Conservation (phyloP, 2,329 filamentous ascomycete species). For the Parastagonospora nodorum region DNA sequence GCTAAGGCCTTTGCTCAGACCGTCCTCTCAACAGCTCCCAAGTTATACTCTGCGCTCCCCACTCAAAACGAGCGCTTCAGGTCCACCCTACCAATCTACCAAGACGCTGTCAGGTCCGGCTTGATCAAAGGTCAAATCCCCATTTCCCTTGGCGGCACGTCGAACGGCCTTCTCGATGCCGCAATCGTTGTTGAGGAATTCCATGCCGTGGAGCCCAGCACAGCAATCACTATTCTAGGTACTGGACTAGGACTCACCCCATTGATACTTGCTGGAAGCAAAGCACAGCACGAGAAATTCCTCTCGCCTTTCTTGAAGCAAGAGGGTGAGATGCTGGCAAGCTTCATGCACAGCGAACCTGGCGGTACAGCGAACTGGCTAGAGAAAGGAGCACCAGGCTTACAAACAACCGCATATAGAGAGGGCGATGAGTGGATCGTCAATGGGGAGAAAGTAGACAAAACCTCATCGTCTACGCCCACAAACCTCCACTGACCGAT, state of each 20-base stretch:
- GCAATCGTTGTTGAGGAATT: constrained; percentile 60
- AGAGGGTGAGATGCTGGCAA: constrained; percentile 55
- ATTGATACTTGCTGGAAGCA: constrained; percentile 53
- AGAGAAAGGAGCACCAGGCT: constrained; percentile 55
- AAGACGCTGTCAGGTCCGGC: constrained; percentile 50
- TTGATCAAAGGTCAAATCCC: constrained; percentile 57
- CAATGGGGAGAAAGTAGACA: constrained; percentile 57
- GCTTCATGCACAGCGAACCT: constrained; percentile 59
- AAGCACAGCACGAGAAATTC: constrained; percentile 50
- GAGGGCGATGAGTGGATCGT: constrained; percentile 60
- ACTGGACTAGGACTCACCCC: constrained; percentile 60
- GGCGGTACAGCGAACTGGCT: constrained; percentile 59
- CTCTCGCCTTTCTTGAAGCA: constrained; percentile 55
- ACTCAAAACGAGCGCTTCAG: constrained; percentile 51
- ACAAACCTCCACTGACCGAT: constrained; percentile 1
- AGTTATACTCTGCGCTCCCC: constrained; percentile 15
- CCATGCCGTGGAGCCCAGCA: constrained; percentile 57
- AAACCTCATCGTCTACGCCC: background rate
- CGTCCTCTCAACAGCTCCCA: constrained; percentile 17
- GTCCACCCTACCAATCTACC: constrained; percentile 55
- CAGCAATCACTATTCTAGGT: constrained; percentile 57
- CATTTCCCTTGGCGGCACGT: constrained; percentile 52
- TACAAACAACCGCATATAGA: constrained; percentile 55
- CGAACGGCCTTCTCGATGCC: constrained; percentile 53
- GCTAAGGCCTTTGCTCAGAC: constrained; percentile 17